These are phyloP conservation scores for Magnusiomyces suaveolens DNA, from an alignment of 1,139 yeast species.

Conservation along the genomic window DNA sequence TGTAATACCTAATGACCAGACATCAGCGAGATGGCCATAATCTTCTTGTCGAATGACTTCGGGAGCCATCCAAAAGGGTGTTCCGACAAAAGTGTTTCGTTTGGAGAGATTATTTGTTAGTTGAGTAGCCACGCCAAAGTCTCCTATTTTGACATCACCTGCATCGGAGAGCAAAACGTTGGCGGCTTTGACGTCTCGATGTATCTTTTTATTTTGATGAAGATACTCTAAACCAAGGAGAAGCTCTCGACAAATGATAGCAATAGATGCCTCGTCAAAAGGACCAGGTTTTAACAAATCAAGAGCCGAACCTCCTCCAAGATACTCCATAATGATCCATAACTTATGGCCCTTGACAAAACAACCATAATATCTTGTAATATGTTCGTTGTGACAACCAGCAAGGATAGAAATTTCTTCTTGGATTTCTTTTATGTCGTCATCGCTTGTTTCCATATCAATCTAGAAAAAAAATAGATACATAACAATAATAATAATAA, in stretches of 20 bases:
- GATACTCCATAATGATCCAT: conserved; percentile 72
- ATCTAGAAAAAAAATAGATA: conserved; percentile 45
- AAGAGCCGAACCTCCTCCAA: conserved; percentile 75
- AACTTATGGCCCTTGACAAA: conserved; percentile 69
- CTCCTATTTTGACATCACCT: conserved; percentile 84
- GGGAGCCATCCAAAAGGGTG: conserved; percentile 99
- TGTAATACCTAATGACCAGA: conserved; percentile 93
- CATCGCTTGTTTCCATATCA: conserved; percentile 67
- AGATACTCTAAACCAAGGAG: conserved; percentile 64
- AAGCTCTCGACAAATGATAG: conserved; percentile 48
- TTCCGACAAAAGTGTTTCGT: conserved; percentile 89
- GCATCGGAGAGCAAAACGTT: conserved; percentile 54
- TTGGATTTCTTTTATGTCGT: conserved; percentile 69
- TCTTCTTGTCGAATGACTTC: conserved; percentile 86
- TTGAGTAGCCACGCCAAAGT: conserved; percentile 93
- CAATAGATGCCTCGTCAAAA: conserved; percentile 46
- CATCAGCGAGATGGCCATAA: conserved; percentile 80
- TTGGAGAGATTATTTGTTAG: conserved; percentile 67
- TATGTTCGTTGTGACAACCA: conserved; percentile 60
- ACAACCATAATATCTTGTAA: conserved; percentile 71
- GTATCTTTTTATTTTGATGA: conserved; percentile 73
- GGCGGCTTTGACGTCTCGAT: conserved; percentile 81
- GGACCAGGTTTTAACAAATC: conserved; percentile 54
- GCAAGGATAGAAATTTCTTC: conserved; percentile 69
- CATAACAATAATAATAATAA: neutral